Percentiles rank a stretch among this genome's conserved stretches.
These are phyloP conservation scores for Coemansia sp. DNA, from an alignment of 192 early-diverging fungal species.

Conservation along the genomic window DNA sequence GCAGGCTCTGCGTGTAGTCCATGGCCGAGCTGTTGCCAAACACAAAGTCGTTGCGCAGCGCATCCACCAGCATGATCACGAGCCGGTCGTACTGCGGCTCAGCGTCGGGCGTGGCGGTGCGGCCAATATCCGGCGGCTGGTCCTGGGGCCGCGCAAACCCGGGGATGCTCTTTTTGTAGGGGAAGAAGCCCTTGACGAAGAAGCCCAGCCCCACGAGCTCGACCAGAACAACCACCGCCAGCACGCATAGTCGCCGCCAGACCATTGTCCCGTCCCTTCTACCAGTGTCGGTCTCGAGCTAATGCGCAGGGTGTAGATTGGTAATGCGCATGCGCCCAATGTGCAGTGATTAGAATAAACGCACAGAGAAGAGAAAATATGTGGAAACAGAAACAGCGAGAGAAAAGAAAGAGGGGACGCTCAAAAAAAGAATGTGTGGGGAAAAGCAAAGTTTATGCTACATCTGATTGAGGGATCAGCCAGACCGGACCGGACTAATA, in stretches of 20 bases:
- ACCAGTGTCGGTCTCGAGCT: not conserved
- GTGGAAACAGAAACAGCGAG: not conserved
- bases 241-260: slow-evolving; percentile 15
- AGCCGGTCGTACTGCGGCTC: slow-evolving; percentile 48
- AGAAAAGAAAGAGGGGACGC: not conserved
- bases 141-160: slow-evolving; percentile 58
- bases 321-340: not conserved
- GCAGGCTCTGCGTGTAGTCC: slow-evolving; percentile 62
- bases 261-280: slow-evolving; percentile 11
- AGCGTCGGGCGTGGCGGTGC: not conserved
- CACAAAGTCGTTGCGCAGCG: slow-evolving; percentile 75
- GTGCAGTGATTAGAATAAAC: not conserved
- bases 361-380: not conserved
- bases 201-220: slow-evolving; percentile 65
- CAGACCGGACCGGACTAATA: not conserved
- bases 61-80: slow-evolving; percentile 79
- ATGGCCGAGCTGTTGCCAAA: slow-evolving; percentile 66
- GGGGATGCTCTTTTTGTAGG: slow-evolving; percentile 70
- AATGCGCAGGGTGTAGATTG: not conserved
- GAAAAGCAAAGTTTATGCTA: too few species aligned
- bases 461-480: not conserved
- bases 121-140: slow-evolving; percentile 30
- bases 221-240: slow-evolving; percentile 30
- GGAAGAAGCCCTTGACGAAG: slow-evolving; percentile 77
- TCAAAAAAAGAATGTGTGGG: not conserved